Base-by-base conservation (phyloP, 148 eudicot genomes). In the Agrostemma githago region DNA sequence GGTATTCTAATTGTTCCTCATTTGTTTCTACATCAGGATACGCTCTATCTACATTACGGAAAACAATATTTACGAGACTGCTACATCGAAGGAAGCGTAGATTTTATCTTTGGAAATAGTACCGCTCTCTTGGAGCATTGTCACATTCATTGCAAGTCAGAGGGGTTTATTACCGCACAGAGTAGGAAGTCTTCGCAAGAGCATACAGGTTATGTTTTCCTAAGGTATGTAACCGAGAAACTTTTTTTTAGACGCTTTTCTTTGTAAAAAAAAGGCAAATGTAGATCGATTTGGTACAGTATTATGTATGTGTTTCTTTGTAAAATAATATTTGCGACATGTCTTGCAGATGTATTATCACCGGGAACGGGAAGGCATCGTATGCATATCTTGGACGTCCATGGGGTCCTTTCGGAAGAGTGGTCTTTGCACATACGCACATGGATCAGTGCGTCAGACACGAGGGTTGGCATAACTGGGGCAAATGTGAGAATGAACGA, bases 331-430 rank as follows among this genome's bases (percentile, higher is more conserved):
- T 19, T 15, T 70, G 62, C 21, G 17, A 75, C 59, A 53, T 68
- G 69, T 57, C 43, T 77, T 81, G 69, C 85, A 92, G 98, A 78
- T 95, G 98, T 81, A 93, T 90, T 72, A 90, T 95, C 72, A 95
- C 98, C 37, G 97, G 98, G 68, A 88, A 84, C 74, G 98, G 98
- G 57, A 85, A 78, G 66, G 69, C 88, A 67, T 76, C 85, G 62
- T 95, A 90, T 68, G 65, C 88, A 6, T 73, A 86, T 84, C 98
- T 95, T 61, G 98, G 98, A 72, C 89, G 98, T 37, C 98, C 98
- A 64, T 95, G 98, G 98, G 98, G 98, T 57, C 97, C 97, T 19
- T 95, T 88, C 80, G 97, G 96, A 75, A 85, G 97, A 77, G 98
- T 95, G 74, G 92, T 93, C 21, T 93, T 83, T 77, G 98, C 95